Evolutionary conservation across 352 stramenopile species (phyloP).

Genomic region (Pilasporangium apinafurcum): DNA sequence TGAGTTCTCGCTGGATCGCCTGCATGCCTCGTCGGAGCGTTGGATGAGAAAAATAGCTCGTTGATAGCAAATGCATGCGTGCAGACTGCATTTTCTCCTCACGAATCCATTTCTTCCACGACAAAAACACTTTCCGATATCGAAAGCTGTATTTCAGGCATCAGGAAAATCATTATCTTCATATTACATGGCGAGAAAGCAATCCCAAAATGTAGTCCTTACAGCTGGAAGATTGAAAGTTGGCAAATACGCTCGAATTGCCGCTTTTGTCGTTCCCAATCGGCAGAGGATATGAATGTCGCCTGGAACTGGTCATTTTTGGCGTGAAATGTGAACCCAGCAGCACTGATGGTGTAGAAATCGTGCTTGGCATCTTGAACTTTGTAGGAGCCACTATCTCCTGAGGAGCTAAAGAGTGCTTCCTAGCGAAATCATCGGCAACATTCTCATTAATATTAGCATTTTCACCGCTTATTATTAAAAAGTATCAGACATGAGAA

Average conservation of each 20-base stretch:
- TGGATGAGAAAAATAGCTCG: slow-evolving; percentile 46
- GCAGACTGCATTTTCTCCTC: slow-evolving; percentile 29
- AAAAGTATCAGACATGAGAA: slow-evolving; percentile 31
- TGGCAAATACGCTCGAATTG: slow-evolving; percentile 30
- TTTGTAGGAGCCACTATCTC: slow-evolving; percentile 20
- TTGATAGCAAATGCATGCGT: slow-evolving; percentile 28
- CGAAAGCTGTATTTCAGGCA: slow-evolving; percentile 32
- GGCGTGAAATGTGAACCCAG: slow-evolving; percentile 54
- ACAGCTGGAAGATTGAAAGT: slow-evolving; percentile 50
- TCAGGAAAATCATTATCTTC: not conserved
- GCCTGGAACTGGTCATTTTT: slow-evolving; percentile 38
- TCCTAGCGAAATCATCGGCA: slow-evolving; percentile 4
- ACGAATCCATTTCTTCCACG: slow-evolving; percentile 52
- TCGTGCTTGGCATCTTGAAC: slow-evolving; percentile 30
- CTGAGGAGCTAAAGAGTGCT: slow-evolving; percentile 11
- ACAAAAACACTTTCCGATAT: slow-evolving; percentile 56
- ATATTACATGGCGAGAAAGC: not conserved
- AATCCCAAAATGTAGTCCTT: not conserved
- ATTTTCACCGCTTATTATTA: not conserved
- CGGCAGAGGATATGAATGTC: slow-evolving; percentile 24
- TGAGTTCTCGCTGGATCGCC: slow-evolving; percentile 20
- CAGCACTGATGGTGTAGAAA: slow-evolving; percentile 62
- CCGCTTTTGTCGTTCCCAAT: slow-evolving; percentile 51
- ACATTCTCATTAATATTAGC: not conserved
- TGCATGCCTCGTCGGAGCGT: slow-evolving; percentile 25